Evolutionary conservation across 257 asterid species (phyloP), one percentile per base, ranked within the genome.

Genomic region (Solanum chiquidenum): DNA sequence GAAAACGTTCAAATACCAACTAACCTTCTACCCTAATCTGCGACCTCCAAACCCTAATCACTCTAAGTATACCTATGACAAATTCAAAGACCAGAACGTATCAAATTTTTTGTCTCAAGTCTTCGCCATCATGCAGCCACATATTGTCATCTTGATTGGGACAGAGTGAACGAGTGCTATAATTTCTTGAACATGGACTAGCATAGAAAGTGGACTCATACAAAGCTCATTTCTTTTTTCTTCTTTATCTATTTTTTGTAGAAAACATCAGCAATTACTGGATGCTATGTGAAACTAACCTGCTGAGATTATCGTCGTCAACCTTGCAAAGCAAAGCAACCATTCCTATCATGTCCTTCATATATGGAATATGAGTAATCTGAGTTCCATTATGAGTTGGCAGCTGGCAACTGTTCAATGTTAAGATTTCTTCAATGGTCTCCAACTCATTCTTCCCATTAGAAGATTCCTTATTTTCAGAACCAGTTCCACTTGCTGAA

Each of bases 321-420:
- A 94, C 91, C 82, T 89, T 92, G 86, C 97, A 98, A 87, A 96
- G 98, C 64, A 93, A 90, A 69, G 97, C 98, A 91, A 94, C 97
- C 77, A 93, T 42, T 77, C 99, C 99, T 11, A 94, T 73, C 91
- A 94, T 93, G 77, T 94, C 98, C 87, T 93, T 92, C 55, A 89
- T 88, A 87, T 90, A 87, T 44, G 91, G 87, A 84, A 92, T 72
- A 68, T 90, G 90, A 87, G 94, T 87, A 83, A 83, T 91, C 84
- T 89, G 93, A 84, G 89, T 84, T 88, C 91, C 93, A 20, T 89
- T 92, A 87, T 83, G 93, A 75, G n/a, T 75, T 90, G 82, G 92
- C 89, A 94, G 89, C 86, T 88, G 91, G 83, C 89, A 92, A 46
- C 91, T 21, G 27, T 60, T 23, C 25, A 8, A 89, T 89, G 55